A percentile compares a stretch with the other conserved stretches of the same genome.
Evolutionary conservation across 1,284 basidiomycete species (phyloP).

Genomic region (Fomitopsis palustris): DNA sequence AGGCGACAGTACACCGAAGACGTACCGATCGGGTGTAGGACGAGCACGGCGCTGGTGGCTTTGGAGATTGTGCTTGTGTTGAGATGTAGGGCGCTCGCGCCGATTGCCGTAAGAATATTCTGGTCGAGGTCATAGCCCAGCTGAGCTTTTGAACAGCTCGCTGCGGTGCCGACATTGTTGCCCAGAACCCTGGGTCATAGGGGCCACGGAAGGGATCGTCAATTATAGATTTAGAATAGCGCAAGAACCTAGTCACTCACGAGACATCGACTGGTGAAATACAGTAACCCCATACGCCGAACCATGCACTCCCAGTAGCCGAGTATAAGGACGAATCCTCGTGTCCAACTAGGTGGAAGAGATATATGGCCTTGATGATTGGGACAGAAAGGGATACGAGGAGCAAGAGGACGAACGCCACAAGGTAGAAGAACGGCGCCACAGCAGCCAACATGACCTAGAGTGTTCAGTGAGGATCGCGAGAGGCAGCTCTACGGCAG

Average conservation of each 20-base stretch:
- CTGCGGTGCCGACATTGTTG: slow-evolving; percentile 31
- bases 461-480: neutral
- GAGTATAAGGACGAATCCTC: slow-evolving; percentile 32
- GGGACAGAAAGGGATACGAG: slow-evolving; percentile 56
- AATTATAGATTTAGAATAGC: slow-evolving; percentile 15
- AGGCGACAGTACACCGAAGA: neutral
- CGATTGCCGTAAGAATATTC: slow-evolving; percentile 42
- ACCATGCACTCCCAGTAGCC: slow-evolving; percentile 36
- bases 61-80: slow-evolving; percentile 36
- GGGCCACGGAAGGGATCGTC: slow-evolving; percentile 11
- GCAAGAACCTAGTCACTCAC: slow-evolving; percentile 30
- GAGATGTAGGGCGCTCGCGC: slow-evolving; percentile 30
- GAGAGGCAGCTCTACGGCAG: neutral
- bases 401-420: slow-evolving; percentile 52
- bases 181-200: slow-evolving; percentile 36
- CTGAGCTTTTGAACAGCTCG: slow-evolving; percentile 40
- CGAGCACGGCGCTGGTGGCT: slow-evolving; percentile 35
- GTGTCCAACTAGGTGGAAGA: slow-evolving; percentile 44
- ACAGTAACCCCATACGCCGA: slow-evolving; percentile 65
- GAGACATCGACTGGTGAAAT: slow-evolving; percentile 41
- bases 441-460: slow-evolving; percentile 32
- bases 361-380: slow-evolving; percentile 52
- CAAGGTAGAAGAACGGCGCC: slow-evolving; percentile 41
- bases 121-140: slow-evolving; percentile 53
- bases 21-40: slow-evolving; percentile 46